These are phyloP conservation scores for Westerdykella aurantiaca DNA, from an alignment of 2,329 filamentous ascomycete species.

Conservation along the genomic window DNA sequence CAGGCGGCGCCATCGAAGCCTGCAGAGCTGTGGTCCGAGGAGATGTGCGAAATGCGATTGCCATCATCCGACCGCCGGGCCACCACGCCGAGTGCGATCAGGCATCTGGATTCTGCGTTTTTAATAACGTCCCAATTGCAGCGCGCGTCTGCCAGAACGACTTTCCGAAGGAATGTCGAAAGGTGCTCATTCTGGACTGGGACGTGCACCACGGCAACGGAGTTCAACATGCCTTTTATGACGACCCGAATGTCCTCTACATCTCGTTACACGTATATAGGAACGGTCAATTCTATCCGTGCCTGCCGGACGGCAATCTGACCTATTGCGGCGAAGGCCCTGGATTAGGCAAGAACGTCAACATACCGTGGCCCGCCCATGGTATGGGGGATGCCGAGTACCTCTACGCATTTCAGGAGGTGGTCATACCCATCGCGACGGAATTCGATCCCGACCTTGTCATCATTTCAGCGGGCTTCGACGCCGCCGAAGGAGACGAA, in stretches of 20 bases:
- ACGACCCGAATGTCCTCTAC: constrained; percentile 91
- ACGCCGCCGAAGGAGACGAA: constrained; percentile 88
- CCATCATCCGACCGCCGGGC: constrained; percentile 88
- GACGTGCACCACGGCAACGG: constrained; percentile 79
- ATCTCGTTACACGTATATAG: constrained; percentile 89
- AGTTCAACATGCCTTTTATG: constrained; percentile 92
- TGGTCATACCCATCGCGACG: constrained; percentile 91
- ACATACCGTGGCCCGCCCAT: constrained; percentile 62
- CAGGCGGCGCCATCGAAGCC: constrained; percentile 91
- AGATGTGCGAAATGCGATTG: constrained; percentile 87
- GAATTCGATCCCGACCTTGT: constrained; percentile 94
- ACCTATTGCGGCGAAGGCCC: constrained; percentile 54
- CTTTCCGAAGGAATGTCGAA: constrained; percentile 74
- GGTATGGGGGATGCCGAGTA: constrained; percentile 96
- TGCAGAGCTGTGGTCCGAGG: constrained; percentile 83
- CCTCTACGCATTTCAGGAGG: constrained; percentile 88
- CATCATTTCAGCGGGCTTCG: constrained; percentile 92
- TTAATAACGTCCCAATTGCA: constrained; percentile 95
- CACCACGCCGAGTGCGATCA: constrained; percentile 86
- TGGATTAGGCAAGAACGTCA: constrained; percentile 60
- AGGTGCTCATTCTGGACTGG: constrained; percentile 91
- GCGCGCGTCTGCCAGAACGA: constrained; percentile 80
- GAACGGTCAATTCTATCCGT: constrained; percentile 79
- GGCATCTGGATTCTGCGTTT: constrained; percentile 92
- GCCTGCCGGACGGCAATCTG: constrained; percentile 53